These are phyloP conservation scores for Scheffersomyces segobiensis DNA, from an alignment of 1,139 yeast species.

Conservation along the genomic window DNA sequence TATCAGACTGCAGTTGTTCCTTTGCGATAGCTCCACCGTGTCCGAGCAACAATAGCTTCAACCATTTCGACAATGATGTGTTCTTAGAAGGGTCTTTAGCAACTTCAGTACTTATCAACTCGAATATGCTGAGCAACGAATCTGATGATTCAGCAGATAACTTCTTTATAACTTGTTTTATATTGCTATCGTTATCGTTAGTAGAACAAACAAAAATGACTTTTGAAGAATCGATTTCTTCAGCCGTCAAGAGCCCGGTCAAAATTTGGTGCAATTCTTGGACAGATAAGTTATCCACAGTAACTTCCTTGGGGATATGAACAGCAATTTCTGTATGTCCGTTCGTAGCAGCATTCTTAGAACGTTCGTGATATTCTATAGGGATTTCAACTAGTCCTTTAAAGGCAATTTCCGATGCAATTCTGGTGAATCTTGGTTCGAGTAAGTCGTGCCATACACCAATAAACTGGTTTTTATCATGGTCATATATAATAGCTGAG, in stretches of 20 bases:
- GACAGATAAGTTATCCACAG: constrained; percentile 21
- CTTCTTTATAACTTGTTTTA: constrained; percentile 35
- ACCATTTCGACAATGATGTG: constrained; percentile 42
- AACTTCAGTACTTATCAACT: constrained; percentile 32
- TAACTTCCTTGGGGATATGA: constrained; percentile 10
- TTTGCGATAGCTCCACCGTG: constrained; percentile 45
- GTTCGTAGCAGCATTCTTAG: constrained; percentile 1
- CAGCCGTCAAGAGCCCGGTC: constrained; percentile 9
- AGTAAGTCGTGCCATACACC: constrained; percentile 42
- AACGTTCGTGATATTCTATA: constrained; percentile 15
- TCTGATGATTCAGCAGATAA: constrained; percentile 18
- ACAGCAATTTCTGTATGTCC: constrained; percentile 9
- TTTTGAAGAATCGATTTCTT: constrained; percentile 6
- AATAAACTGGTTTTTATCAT: constrained; percentile 10
- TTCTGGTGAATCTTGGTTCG: constrained; percentile 22
- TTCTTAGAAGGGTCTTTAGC: constrained; percentile 35
- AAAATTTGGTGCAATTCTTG: constrained; percentile 26
- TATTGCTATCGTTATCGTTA: constrained; percentile 31
- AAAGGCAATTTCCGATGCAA: constrained; percentile 19
- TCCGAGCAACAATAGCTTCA: constrained; percentile 48
- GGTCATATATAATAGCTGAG: constrained; percentile 11
- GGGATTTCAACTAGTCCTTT: constrained; percentile 17
- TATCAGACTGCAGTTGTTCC: constrained; percentile 28
- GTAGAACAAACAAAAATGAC: constrained; percentile 33
- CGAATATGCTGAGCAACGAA: constrained; percentile 30